Percentiles rank a stretch among this genome's conserved stretches.
phyloP scores from a whole-genome alignment of 1,139 yeast genomes.

The Meyerozyma carpophila region DNA sequence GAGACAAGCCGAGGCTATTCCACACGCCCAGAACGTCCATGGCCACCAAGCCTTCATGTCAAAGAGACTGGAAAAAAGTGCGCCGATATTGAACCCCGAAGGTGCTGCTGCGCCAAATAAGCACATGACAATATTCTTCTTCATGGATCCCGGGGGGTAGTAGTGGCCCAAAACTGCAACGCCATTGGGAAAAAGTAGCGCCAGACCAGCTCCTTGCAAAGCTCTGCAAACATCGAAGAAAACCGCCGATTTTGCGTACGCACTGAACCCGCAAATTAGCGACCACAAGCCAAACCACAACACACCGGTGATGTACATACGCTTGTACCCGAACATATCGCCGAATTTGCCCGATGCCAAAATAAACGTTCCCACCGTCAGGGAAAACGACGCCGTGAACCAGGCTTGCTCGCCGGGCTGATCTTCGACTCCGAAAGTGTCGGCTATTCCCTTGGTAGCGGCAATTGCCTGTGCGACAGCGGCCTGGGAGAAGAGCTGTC shows the following conservation, averaged over 20 bases:
- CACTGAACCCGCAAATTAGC: conserved; percentile 45
- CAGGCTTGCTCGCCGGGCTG: conserved; percentile 46
- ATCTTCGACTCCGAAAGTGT: conserved; percentile 27
- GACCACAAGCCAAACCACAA: conserved; percentile 46
- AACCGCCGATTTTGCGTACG: conserved; percentile 32
- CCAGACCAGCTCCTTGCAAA: conserved; percentile 58
- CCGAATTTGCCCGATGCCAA: conserved; percentile 58
- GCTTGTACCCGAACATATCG: conserved; percentile 57
- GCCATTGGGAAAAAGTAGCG: conserved; percentile 52
- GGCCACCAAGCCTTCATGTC: conserved; percentile 48
- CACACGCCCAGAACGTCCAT: conserved; percentile 49
- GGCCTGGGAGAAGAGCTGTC: conserved; percentile 50
- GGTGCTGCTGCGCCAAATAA: conserved; percentile 59
- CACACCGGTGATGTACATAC: conserved; percentile 42
- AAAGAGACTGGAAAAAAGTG: conserved; percentile 40
- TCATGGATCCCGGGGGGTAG: conserved; percentile 36
- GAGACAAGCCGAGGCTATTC: conserved; percentile 20
- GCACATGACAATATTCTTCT: conserved; percentile 39
- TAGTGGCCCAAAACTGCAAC: conserved; percentile 50
- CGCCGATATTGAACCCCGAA: conserved; percentile 48
- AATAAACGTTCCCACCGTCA: conserved; percentile 61
- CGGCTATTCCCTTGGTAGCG: conserved; percentile 30
- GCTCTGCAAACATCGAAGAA: conserved; percentile 52
- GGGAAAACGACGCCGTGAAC: conserved; percentile 55
- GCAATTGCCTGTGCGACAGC: conserved; percentile 42